Base-by-base conservation (phyloP, 73 alveolate genomes). In the Durusdinium trenchii region DNA sequence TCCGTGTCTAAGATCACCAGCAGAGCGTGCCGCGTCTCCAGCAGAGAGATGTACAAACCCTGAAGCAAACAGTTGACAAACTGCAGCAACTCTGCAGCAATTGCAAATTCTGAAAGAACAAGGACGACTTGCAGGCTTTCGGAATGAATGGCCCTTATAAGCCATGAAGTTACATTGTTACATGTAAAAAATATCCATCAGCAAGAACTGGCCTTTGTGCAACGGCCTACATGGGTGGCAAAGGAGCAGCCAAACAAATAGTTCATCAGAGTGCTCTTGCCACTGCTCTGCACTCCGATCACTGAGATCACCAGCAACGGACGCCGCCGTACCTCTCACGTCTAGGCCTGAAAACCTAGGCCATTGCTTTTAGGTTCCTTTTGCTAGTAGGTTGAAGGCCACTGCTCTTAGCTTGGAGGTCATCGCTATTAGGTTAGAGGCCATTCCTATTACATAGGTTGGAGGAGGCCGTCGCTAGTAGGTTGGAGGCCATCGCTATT, bases 1-100 rank as follows among this genome's bases (percentile, higher is more conserved):
- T 99, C 99, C 6, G 99, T 99, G 71, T 99, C 99, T 57, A 99
- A 47, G 82, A 99, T 96, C 84, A 99, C 99, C 48, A 99, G 75
- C 79, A 96, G 86, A 26, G 93, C 98, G 28, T 84, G 69, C 26
- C 98, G 86, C 60, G 99, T 83, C 40, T 95, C 98, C 83, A 99
- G 52, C 57, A 99, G 40, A 7, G 99, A 99, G 98, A 91, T 94
- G 98, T 99, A 99, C 60, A 99, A 96, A 36, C 99, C 99, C 90
- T 79, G 90, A n/a, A n/a, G n/a, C n/a, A n/a, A n/a, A n/a, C n/a
- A n/a, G n/a, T n/a, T n/a, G n/a, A n/a, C n/a, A n/a, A n/a, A n/a
- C n/a, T n/a, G n/a, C n/a, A n/a, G n/a, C n/a, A n/a, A n/a, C n/a
- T n/a, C n/a, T n/a, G n/a, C n/a, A n/a, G n/a, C n/a, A n/a, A n/a